Evolutionary conservation across 768 basidiomycete genomes (phyloP), one percentile per base, ranked within the genome.

Genomic region (Psilocybe tampanensis): DNA sequence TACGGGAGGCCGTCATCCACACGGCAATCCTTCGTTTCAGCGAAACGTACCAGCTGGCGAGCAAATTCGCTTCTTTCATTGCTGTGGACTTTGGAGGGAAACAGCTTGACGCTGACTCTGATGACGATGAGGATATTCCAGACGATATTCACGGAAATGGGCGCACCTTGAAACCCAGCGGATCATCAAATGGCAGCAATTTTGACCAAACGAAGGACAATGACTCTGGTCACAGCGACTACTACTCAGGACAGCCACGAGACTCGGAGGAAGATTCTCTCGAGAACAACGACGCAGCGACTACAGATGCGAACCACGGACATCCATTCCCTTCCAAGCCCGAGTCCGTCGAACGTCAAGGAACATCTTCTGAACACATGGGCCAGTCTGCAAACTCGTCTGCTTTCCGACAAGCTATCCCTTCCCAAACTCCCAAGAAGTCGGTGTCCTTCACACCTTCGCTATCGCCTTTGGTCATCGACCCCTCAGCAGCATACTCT

Each of bases 41-140:
- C 22, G 55, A 56, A 23, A 44, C 48, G 21, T 56, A 51, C 33
- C 55, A 52, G 43, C 32, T 56, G 9, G 55, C 55, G 5, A 56
- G 55, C 3, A 43, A 51, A 12, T 51, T 50, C 18, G 43, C 55
- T 17, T 56, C 55, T 12, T 56, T 56, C 22, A 45, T 56, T 26
- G 55, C 55, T 36, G 49, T 56, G 13, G 55, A 56, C n/a, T 13
- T 8, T 39, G 36, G 12, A 11, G 29, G 22, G 13, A 22, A 19
- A 12, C 43, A 9, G n/a, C 26, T 17, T 48, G 47, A 2, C 12
- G 47, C 43, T 23, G 47, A 22, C 41, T 22, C 8, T 15, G 26
- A 15, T n/a, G 11, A 12, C 15, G 22, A 13, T 21, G n/a, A n/a
- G n/a, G 29, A n/a, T 34, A 18, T 11, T 21, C 47, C 12, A 2